Evolutionary conservation across 345 rosid genomes (phyloP), one percentile per base, ranked within the genome.

Genomic region (Ricinus communis): DNA sequence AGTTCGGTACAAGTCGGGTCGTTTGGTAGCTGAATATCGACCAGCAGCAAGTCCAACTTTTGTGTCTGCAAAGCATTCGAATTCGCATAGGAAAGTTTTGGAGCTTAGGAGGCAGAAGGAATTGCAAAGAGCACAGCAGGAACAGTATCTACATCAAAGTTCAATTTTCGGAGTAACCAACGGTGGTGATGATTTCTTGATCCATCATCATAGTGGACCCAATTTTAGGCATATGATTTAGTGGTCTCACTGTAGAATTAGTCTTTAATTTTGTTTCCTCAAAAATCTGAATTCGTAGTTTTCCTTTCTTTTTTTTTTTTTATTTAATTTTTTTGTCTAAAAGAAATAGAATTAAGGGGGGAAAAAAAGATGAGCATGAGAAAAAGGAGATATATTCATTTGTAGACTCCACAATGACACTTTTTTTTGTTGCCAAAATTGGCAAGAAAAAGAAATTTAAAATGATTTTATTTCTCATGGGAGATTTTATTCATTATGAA

Each of bases 1-100:
- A 9, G 96, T 90, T n/a, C 70, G 92, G 70, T 87, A 66, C 76
- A 90, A 90, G 79, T 90, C 96, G 27, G 96, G 96, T 63, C 80
- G 96, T 72, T 73, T 90, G 19, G 92, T 90, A 30, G 77, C 90
- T 21, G 96, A 90, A 69, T 90, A 90, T 72, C 85, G 96, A 43
- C 96, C 96, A 2, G 96, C 96, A 0, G 86, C 92, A 1, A 90
- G 96, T 66, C 96, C 96, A 36, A 87, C 90, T 3, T 90, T 90
- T 63, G 66, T 82, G 51, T 81, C 87, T 0, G 15, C 92, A 16
- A 86, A 73, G 76, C 96, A 90, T 75, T 90, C 96, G 0, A 90
- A 90, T 71, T 90, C 96, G 14, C 96, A 90, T 58, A 69, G 96
- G 85, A 90, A 87, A 76, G 96, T 90, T 12, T 36, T 90, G 82